Conservation (phyloP, 2,329 filamentous ascomycete genomes). For the Arthrobotrys pseudoclavata region DNA sequence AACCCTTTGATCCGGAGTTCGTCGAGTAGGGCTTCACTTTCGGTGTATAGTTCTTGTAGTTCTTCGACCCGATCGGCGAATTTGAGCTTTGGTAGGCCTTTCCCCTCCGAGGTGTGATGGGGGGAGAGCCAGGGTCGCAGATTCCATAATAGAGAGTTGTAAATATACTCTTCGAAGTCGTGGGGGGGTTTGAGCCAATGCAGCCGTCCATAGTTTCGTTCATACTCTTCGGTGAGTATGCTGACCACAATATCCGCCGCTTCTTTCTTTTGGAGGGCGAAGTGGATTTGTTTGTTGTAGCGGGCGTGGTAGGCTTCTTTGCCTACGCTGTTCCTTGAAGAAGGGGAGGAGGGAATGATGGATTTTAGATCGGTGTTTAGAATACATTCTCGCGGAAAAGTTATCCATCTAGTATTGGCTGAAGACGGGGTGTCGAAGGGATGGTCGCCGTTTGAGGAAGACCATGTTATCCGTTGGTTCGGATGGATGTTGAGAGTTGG, state of each 20-base stretch:
- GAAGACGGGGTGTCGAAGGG: slow-evolving; percentile 28
- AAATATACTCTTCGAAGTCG: slow-evolving; percentile 33
- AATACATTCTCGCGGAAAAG: background rate
- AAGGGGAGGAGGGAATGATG: background rate
- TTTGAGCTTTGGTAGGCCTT: slow-evolving; percentile 17
- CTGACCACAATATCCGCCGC: slow-evolving; percentile 19
- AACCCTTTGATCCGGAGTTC: background rate
- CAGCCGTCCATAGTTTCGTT: background rate
- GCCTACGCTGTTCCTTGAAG: slow-evolving; percentile 2
- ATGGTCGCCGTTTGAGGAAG: background rate
- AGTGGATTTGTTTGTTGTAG: slow-evolving; percentile 44
- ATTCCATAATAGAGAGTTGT: slow-evolving; percentile 45
- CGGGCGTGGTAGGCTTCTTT: slow-evolving; percentile 44
- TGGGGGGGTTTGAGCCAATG: slow-evolving; percentile 34
- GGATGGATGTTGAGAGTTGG: slow-evolving; percentile 40
- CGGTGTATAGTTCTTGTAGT: slow-evolving; percentile 29
- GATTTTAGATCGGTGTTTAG: slow-evolving; percentile 31
- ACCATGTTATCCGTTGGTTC: slow-evolving; percentile 30
- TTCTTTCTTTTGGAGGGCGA: slow-evolving; percentile 36
- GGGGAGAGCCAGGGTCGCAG: slow-evolving; percentile 44
- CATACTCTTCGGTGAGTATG: slow-evolving; percentile 14
- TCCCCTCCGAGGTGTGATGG: slow-evolving; percentile 27
- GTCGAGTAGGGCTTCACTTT: slow-evolving; percentile 25
- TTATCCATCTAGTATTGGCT: background rate
- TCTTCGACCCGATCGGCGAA: slow-evolving; percentile 38